These are phyloP conservation scores for Coelastrella sp. DNA, from an alignment of 139 green algal species.

Conservation along the genomic window DNA sequence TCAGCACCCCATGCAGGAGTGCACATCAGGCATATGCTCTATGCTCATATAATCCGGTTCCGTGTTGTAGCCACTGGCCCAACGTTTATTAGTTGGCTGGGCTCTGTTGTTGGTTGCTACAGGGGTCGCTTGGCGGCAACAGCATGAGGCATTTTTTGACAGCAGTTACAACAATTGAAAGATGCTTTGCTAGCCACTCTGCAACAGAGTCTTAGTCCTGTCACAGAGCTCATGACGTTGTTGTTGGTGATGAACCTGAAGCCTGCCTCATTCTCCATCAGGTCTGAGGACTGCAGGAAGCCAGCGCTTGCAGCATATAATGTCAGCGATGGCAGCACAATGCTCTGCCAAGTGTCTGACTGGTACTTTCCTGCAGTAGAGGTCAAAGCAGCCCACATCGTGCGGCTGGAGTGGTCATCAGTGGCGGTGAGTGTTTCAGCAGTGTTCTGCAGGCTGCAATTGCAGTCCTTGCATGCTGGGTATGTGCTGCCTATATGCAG, in stretches of 20 bases:
- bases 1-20: no score
- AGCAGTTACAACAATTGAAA: no score
- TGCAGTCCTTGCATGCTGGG: not conserved
- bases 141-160: no score
- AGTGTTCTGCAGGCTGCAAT: not conserved
- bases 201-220: not conserved
- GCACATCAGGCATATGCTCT: no score
- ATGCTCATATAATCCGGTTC: no score
- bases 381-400: slow-evolving; percentile 21
- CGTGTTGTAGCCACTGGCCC: no score
- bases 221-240: slow-evolving; percentile 9
- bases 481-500: no score
- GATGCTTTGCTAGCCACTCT: no score
- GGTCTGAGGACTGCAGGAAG: slow-evolving; percentile 21
- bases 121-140: no score
- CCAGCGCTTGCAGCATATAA: slow-evolving; percentile 4
- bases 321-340: not conserved
- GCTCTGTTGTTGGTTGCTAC: no score
- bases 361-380: slow-evolving; percentile 17
- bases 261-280: slow-evolving; percentile 8
- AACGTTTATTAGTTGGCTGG: no score
- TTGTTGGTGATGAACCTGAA: slow-evolving; percentile 10
- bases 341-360: slow-evolving; percentile 33
- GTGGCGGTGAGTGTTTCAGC: slow-evolving; percentile 5
- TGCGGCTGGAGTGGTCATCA: slow-evolving; percentile 29